A percentile compares a stretch with the other conserved stretches of the same genome.
phyloP scores from a whole-genome alignment of 108 stramenopile species.

The Schizochytrium sp. region DNA sequence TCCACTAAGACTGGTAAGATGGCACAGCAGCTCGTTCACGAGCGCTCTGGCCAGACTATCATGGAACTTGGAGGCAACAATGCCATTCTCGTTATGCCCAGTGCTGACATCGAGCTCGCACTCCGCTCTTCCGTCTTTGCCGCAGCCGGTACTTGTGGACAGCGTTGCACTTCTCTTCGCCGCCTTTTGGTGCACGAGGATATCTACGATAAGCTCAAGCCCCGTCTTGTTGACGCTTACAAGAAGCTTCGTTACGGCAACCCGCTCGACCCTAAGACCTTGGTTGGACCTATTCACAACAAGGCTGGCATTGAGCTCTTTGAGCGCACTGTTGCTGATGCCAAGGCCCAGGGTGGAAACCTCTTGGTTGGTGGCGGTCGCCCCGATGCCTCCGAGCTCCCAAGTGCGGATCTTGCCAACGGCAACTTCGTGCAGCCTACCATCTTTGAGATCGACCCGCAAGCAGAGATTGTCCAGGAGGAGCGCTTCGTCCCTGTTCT shows the following conservation, averaged over 20 bases:
- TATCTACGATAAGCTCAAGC: constrained; percentile 69
- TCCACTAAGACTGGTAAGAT: constrained; percentile 61
- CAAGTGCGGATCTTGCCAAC: neutral
- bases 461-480: constrained; percentile 67
- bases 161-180: constrained; percentile 73
- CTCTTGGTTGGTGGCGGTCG: constrained; percentile 53
- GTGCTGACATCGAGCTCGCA: constrained; percentile 68
- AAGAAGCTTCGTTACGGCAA: constrained; percentile 62
- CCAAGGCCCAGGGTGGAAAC: constrained; percentile 64
- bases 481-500: constrained; percentile 70
- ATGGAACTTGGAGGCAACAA: constrained; percentile 72
- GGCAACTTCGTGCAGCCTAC: constrained; percentile 71
- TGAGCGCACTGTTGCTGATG: constrained; percentile 57
- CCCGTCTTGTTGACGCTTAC: constrained; percentile 63
- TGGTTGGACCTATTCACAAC: constrained; percentile 68
- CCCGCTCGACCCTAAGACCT: constrained; percentile 67
- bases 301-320: constrained; percentile 53
- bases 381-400: constrained; percentile 53
- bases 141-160: constrained; percentile 72
- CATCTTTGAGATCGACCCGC: constrained; percentile 60
- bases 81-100: constrained; percentile 65
- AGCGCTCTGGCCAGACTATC: constrained; percentile 65
- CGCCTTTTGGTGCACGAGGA: constrained; percentile 69
- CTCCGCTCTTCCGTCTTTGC: constrained; percentile 69
- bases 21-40: constrained; percentile 62